Evolutionary conservation across 1,284 basidiomycete genomes (phyloP).

Genomic region (Baeospora myosura): DNA sequence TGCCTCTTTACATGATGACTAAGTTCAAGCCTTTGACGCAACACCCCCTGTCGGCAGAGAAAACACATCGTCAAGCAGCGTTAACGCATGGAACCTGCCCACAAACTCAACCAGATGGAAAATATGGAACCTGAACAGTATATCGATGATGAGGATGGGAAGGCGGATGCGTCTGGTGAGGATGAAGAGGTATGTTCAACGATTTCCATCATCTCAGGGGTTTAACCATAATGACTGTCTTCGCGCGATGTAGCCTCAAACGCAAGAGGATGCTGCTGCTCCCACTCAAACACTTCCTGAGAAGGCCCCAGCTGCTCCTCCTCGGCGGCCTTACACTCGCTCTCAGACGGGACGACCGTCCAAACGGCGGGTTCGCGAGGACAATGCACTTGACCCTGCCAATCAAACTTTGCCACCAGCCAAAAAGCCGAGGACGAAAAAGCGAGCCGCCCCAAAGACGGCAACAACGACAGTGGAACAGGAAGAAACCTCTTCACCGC

Average conservation of each 20-base stretch:
- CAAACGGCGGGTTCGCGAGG: conserved; percentile 6
- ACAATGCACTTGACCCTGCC: conserved; percentile 5
- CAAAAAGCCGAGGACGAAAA: neutral
- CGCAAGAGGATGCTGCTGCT: neutral
- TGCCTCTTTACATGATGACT: too few relatives aligned
- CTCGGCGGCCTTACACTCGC: conserved; percentile 5
- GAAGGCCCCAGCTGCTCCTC: neutral
- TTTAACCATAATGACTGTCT: too few relatives aligned
- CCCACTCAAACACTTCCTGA: neutral
- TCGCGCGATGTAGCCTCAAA: neutral
- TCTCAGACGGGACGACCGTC: conserved; percentile 6
- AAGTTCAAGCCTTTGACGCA: neutral
- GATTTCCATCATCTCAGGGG: too few relatives aligned
- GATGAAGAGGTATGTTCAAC: too few relatives aligned
- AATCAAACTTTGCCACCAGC: too few relatives aligned
- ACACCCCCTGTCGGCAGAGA: neutral
- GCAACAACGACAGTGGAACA: neutral
- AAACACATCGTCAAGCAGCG: neutral
- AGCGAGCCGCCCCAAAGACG: neutral
- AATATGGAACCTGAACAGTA: neutral
- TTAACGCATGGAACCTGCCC: neutral
- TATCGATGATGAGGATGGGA: neutral
- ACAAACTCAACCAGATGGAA: conserved; percentile 2
- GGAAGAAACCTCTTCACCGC: too few relatives aligned
- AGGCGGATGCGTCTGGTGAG: too few relatives aligned